phyloP scores from a whole-genome alignment of 1,284 basidiomycete species.

The Termitomyces sp. region DNA sequence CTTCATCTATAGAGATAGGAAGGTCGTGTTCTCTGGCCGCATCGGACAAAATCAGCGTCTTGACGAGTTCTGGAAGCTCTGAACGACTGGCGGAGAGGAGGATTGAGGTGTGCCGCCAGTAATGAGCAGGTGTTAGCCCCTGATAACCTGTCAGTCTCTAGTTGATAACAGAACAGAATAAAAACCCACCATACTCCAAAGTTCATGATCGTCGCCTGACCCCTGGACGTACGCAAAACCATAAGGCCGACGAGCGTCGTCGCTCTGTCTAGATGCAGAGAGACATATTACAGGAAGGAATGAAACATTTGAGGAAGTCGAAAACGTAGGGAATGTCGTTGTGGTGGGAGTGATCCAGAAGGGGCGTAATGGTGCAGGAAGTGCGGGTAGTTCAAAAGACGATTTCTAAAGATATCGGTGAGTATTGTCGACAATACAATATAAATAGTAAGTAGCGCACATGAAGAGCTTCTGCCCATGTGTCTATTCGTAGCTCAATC shows the following conservation, averaged over 20 bases:
- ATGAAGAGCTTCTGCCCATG: constrained; percentile 60
- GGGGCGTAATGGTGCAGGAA: constrained; percentile 29
- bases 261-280: constrained; percentile 68
- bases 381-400: constrained; percentile 29
- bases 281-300: constrained; percentile 73
- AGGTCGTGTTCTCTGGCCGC: background rate
- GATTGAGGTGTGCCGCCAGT: constrained; percentile 56
- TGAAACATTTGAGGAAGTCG: constrained; percentile 2
- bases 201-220: constrained; percentile 85
- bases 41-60: constrained; percentile 32
- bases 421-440: background rate
- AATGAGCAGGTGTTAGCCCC: constrained; percentile 59
- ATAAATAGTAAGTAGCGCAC: constrained; percentile 28
- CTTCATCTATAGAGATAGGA: background rate
- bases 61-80: constrained; percentile 45
- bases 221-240: constrained; percentile 85
- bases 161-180: background rate
- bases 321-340: constrained; percentile 23
- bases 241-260: constrained; percentile 50
- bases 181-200: constrained; percentile 68
- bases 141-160: constrained; percentile 21
- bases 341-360: constrained; percentile 36
- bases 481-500: constrained; percentile 58
- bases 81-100: constrained; percentile 47
- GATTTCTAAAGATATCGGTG: constrained; percentile 22